Evolutionary conservation across 345 rosid species (phyloP).

Genomic region (Trapa bicornis): DNA sequence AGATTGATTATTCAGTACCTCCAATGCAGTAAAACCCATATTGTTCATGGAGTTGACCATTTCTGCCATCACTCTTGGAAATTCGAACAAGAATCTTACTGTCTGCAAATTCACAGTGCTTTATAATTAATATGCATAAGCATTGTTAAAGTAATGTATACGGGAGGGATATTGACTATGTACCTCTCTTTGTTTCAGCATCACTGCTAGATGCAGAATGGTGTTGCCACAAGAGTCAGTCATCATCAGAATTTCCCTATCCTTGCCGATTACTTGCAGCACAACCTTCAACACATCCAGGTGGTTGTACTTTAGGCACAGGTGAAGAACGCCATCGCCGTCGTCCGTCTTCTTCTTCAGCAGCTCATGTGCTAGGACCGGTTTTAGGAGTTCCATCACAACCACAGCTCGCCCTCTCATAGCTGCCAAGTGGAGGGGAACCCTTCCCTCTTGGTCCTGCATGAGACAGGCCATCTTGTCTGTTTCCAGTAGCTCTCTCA

Average conservation of each 20-base stretch:
- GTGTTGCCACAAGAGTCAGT: background rate
- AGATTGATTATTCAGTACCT: too few species aligned
- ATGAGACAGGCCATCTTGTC: background rate
- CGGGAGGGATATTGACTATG: too few species aligned
- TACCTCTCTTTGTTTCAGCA: constrained; percentile 6
- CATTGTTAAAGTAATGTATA: too few species aligned
- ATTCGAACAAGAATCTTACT: background rate
- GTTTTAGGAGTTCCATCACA: background rate
- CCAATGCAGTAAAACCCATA: too few species aligned
- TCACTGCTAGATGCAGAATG: background rate
- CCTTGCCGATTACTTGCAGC: background rate
- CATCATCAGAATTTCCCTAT: background rate
- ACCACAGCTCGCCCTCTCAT: constrained; percentile 2
- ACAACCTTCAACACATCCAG: background rate
- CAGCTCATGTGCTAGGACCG: background rate
- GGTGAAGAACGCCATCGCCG: constrained; percentile 3
- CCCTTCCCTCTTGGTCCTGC: constrained; percentile 3
- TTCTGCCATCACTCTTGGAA: background rate
- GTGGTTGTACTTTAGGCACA: constrained; percentile 5
- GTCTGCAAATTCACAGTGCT: background rate
- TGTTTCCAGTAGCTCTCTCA: background rate
- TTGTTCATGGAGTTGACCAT: background rate
- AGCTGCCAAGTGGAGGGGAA: background rate
- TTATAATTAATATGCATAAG: too few species aligned
- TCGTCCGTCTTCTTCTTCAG: background rate